Evolutionary conservation across 148 eudicot species (phyloP).

Genomic region (Drosera capensis): DNA sequence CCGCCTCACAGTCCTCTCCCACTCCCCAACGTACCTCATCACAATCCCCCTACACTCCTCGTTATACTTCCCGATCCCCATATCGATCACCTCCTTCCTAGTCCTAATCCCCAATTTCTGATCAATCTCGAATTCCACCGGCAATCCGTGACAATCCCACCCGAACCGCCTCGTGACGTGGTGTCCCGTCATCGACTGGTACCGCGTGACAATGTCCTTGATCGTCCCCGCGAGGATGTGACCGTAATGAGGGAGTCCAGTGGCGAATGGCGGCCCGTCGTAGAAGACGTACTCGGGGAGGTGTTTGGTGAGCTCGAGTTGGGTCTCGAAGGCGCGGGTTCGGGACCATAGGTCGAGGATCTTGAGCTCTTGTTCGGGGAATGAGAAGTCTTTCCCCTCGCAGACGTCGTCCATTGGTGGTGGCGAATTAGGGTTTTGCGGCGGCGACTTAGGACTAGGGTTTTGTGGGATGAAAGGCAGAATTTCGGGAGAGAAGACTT

Average conservation of each 20-base stretch:
- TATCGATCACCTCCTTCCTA: slow-evolving; percentile 48
- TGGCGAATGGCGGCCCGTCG: slow-evolving; percentile 93
- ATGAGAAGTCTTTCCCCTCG: slow-evolving; percentile 85
- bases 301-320: slow-evolving; percentile 34
- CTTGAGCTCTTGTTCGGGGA: slow-evolving; percentile 57
- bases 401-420: slow-evolving; percentile 77
- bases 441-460: no score
- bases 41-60: slow-evolving; percentile 90
- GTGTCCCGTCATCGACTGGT: slow-evolving; percentile 71
- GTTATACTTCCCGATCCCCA: slow-evolving; percentile 84
- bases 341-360: slow-evolving; percentile 53
- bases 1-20: slow-evolving; percentile 69
- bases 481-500: no score
- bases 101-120: slow-evolving; percentile 47
- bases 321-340: slow-evolving; percentile 71
- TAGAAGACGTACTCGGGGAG: slow-evolving; percentile 76
- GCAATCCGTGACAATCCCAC: slow-evolving; percentile 94
- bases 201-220: slow-evolving; percentile 82
- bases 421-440: no score
- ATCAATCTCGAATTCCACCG: slow-evolving; percentile 84
- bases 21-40: slow-evolving; percentile 66
- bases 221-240: slow-evolving; percentile 86
- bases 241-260: slow-evolving; percentile 90
- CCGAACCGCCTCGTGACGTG: slow-evolving; percentile 91
- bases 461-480: no score